phyloP scores from a whole-genome alignment of 2,329 filamentous ascomycete genomes.

The Huntiella savannae region DNA sequence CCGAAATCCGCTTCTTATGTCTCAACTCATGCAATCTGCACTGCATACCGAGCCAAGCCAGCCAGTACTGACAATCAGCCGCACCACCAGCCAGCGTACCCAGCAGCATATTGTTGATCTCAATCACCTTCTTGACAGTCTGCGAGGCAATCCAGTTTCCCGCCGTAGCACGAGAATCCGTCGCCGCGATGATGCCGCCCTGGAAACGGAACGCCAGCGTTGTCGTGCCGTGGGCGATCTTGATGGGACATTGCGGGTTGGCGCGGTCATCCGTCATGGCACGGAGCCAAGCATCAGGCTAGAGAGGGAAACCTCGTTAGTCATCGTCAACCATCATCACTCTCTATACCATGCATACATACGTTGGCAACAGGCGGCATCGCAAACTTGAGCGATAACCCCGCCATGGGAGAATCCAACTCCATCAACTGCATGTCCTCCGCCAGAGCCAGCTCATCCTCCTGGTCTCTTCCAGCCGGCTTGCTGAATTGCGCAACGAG shows the following conservation, averaged over 20 bases:
- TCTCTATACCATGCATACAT: conserved; percentile 17
- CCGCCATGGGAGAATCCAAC: conserved; percentile 41
- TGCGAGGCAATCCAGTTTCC: conserved; percentile 99
- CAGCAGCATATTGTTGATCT: conserved; percentile 85
- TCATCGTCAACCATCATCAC: not conserved
- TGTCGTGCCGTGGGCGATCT: conserved; percentile 96
- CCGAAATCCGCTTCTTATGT: conserved; percentile 96
- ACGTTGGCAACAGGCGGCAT: conserved; percentile 86
- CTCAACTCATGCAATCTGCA: conserved; percentile 97
- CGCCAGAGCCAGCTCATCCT: conserved; percentile 49
- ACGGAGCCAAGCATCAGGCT: conserved; percentile 89
- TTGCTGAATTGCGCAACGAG: conserved; percentile 84
- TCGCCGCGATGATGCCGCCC: conserved; percentile 94
- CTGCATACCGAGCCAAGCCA: conserved; percentile 96
- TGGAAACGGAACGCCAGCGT: conserved; percentile 96
- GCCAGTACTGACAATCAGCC: conserved; percentile 99
- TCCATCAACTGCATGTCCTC: conserved; percentile 55
- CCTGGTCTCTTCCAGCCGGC: conserved; percentile 47
- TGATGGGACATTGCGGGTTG: conserved; percentile 95
- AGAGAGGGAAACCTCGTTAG: conserved; percentile 8
- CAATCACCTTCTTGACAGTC: conserved; percentile 99
- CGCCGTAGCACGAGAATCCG: conserved; percentile 89
- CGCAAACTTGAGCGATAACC: conserved; percentile 79
- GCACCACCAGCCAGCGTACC: conserved; percentile 98
- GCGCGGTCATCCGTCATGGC: conserved; percentile 92